Conservation (phyloP, 129 eudicot species). For the Glebionis coronaria region DNA sequence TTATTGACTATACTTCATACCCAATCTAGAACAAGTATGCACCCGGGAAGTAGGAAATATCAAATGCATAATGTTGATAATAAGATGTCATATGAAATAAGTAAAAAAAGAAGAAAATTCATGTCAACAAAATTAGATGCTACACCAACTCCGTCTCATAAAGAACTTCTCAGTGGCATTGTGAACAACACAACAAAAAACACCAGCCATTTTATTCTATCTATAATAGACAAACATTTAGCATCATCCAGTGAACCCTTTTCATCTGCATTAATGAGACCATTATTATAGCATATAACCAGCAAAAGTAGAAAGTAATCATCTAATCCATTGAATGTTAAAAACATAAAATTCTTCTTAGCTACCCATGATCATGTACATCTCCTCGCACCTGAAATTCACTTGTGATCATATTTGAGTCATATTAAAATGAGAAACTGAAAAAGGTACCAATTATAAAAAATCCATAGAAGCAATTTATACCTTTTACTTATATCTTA, state of each 20-base stretch:
- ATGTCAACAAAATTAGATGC: constrained; percentile 76
- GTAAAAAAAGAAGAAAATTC: constrained; percentile 35
- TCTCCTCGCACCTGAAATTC: no score
- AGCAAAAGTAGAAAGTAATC: neutral
- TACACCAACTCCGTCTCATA: constrained; percentile 35
- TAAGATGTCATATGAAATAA: constrained; percentile 6
- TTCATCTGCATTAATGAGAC: constrained; percentile 26
- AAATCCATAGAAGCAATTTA: no score
- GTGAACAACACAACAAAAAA: constrained; percentile 50
- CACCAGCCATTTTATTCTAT: constrained; percentile 45
- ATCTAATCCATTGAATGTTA: no score
- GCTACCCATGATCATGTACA: no score
- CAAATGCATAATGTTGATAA: constrained; percentile 7
- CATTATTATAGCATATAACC: neutral
- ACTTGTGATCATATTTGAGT: no score
- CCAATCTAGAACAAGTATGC: neutral
- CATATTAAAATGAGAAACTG: no score
- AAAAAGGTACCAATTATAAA: no score
- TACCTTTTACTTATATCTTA: no score
- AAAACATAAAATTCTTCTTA: no score
- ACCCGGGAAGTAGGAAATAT: constrained; percentile 8
- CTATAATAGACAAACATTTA: constrained; percentile 22
- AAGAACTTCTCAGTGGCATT: constrained; percentile 23
- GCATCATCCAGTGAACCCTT: constrained; percentile 21
- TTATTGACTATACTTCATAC: neutral